phyloP scores from a whole-genome alignment of 2,329 filamentous ascomycete species.

The Arthroderma sp. region DNA sequence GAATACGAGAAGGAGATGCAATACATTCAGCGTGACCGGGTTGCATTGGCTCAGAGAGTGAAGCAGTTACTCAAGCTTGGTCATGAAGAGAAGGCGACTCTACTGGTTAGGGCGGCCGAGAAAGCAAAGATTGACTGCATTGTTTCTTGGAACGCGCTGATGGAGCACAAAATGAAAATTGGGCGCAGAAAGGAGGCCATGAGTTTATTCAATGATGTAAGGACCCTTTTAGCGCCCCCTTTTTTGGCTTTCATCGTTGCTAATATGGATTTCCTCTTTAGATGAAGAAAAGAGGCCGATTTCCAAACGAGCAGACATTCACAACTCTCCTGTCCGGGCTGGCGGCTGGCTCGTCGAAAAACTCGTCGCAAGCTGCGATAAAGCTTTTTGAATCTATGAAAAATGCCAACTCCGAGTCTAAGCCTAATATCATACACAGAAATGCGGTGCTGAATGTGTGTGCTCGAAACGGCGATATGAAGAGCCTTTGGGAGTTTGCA shows the following conservation, averaged over 20 bases:
- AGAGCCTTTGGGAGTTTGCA: conserved; percentile 66
- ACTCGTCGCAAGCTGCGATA: conserved; percentile 56
- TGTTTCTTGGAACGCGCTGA: conserved; percentile 80
- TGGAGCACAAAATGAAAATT: conserved; percentile 56
- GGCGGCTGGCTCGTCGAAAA: conserved; percentile 38
- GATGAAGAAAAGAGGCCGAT: conserved; percentile 90
- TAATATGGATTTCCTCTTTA: conserved; percentile 24
- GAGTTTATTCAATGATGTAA: conserved; percentile 78
- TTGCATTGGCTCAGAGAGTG: conserved; percentile 60
- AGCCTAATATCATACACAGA: conserved; percentile 67
- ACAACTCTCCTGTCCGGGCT: conserved; percentile 72
- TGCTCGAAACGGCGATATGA: conserved; percentile 59
- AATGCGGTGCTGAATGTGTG: conserved; percentile 84
- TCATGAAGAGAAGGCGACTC: conserved; percentile 54
- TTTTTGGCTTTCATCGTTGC: background rate
- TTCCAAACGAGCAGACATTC: conserved; percentile 71
- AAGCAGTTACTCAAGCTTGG: conserved; percentile 46
- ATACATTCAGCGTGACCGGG: conserved; percentile 53
- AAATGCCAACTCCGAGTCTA: conserved; percentile 49
- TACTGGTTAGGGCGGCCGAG: conserved; percentile 53
- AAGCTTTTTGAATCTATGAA: conserved; percentile 67
- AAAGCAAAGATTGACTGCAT: conserved; percentile 52
- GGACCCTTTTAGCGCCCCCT: conserved; percentile 16
- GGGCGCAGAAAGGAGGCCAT: conserved; percentile 53
- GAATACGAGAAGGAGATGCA: conserved; percentile 45